Conservation (phyloP, 176 grass and related monocot genomes). For the Canna indica region DNA sequence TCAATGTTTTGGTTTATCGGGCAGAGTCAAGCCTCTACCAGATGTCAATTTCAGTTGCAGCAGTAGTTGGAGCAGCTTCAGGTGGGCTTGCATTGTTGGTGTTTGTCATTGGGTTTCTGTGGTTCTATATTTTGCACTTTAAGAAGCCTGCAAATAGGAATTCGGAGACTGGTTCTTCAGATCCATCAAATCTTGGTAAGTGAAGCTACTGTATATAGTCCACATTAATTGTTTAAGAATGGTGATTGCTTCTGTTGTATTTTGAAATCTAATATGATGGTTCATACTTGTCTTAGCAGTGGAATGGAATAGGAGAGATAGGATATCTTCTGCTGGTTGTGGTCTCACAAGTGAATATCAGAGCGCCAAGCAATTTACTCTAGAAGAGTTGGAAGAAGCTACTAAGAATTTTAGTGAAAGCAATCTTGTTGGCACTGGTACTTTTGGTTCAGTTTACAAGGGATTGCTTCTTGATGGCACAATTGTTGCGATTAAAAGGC, state of each 20-base stretch:
- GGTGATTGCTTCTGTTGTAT: constrained; percentile 10
- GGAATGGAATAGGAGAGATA: constrained; percentile 62
- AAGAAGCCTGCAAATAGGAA: constrained; percentile 33
- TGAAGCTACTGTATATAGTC: not conserved
- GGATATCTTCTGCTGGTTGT: constrained; percentile 32
- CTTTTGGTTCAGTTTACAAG: constrained; percentile 76
- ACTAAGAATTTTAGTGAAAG: constrained; percentile 62
- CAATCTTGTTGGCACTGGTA: constrained; percentile 78
- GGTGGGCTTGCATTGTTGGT: constrained; percentile 31
- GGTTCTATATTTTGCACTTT: constrained; percentile 25
- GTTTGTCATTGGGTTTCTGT: constrained; percentile 24
- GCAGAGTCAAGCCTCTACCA: constrained; percentile 14
- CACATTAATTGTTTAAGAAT: not conserved
- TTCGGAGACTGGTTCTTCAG: constrained; percentile 79
- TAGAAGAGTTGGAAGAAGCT: constrained; percentile 74
- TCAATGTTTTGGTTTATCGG: constrained; percentile 48
- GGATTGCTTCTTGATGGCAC: constrained; percentile 86
- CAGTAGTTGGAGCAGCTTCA: constrained; percentile 50
- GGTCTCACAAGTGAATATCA: constrained; percentile 30
- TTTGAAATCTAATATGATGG: not conserved
- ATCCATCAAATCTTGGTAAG: constrained; percentile 63
- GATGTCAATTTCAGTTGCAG: constrained; percentile 56
- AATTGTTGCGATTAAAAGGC: constrained; percentile 79
- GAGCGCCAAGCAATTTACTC: constrained; percentile 47
- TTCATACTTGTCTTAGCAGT: constrained; percentile 22